Conservation (phyloP, 768 basidiomycete genomes). For the Leccinum fibrillosum region DNA sequence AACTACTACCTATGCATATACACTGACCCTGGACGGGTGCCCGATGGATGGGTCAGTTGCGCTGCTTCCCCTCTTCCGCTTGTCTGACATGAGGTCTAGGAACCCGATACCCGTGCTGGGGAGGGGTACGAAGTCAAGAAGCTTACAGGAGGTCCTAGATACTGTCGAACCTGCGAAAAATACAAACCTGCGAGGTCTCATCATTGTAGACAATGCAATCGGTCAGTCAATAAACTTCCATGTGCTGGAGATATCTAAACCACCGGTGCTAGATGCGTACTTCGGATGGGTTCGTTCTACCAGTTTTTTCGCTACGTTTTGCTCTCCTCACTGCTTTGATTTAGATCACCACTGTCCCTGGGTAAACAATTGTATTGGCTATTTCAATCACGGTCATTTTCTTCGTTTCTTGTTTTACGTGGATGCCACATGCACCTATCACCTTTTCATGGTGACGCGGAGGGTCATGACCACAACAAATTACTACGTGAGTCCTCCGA, state of each 20-base stretch:
- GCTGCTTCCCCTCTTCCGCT: background rate
- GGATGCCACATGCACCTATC: conserved; percentile 85
- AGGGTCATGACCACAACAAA: conserved; percentile 52
- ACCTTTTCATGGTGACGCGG: conserved; percentile 75
- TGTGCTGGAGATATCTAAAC: conserved; percentile 1
- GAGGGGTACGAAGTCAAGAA: conserved; percentile 91
- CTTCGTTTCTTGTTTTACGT: conserved; percentile 92
- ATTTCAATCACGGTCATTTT: conserved; percentile 86
- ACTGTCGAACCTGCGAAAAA: conserved; percentile 79
- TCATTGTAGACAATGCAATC: conserved; percentile 87
- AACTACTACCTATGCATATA: conserved; percentile 84
- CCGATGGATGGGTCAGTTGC: conserved; percentile 65
- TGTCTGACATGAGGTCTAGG: conserved; percentile 32
- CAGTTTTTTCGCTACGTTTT: background rate
- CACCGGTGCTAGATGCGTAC: conserved; percentile 56
- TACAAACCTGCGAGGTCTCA: conserved; percentile 90
- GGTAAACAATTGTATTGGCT: conserved; percentile 94
- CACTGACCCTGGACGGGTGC: conserved; percentile 85
- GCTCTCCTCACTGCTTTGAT: conserved; percentile 5
- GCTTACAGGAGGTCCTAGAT: conserved; percentile 76
- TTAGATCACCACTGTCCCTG: conserved; percentile 90
- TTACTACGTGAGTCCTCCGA: conserved; percentile 49
- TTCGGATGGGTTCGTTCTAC: conserved; percentile 75
- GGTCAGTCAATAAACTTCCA: conserved; percentile 41
- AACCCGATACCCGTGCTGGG: conserved; percentile 61